phyloP scores from a whole-genome alignment of 2,329 filamentous ascomycete species.

The Paracamarosporium sp. region DNA sequence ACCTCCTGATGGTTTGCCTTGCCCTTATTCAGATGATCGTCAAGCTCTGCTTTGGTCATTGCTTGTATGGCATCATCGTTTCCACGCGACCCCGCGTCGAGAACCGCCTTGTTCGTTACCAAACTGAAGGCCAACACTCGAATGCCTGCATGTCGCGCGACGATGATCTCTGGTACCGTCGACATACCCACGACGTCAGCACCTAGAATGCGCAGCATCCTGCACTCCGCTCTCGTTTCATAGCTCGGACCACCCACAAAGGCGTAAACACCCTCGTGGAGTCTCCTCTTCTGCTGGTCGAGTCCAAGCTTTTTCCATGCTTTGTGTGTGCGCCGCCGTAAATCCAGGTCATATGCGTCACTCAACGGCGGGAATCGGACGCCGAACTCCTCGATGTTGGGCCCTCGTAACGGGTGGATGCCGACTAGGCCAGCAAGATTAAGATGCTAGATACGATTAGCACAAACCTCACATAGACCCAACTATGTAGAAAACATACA shows the following conservation, averaged over 20 bases:
- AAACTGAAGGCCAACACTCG: conserved; percentile 69
- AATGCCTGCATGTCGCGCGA: conserved; percentile 69
- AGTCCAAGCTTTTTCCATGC: conserved; percentile 61
- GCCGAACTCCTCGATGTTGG: conserved; percentile 68
- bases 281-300: conserved; percentile 54
- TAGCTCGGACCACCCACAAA: conserved; percentile 70
- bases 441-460: conserved; percentile 58
- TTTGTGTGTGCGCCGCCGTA: conserved; percentile 63
- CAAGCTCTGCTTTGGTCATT: conserved; percentile 58
- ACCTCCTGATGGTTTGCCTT: conserved; percentile 72
- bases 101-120: conserved; percentile 69
- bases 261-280: conserved; percentile 72
- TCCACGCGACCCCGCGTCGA: conserved; percentile 65
- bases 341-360: conserved; percentile 69
- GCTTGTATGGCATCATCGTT: conserved; percentile 62
- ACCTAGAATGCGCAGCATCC: conserved; percentile 65
- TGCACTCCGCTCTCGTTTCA: conserved; percentile 70
- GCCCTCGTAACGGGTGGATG: conserved; percentile 66
- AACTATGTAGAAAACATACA: conserved; percentile 46
- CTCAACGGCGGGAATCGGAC: conserved; percentile 68
- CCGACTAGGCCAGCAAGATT: conserved; percentile 69
- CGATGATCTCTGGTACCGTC: conserved; percentile 72
- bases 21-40: conserved; percentile 63
- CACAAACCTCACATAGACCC: not conserved
- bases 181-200: conserved; percentile 77